Evolutionary conservation across 768 basidiomycete species (phyloP).

Genomic region (Hygrophoropsis aurantiaca): DNA sequence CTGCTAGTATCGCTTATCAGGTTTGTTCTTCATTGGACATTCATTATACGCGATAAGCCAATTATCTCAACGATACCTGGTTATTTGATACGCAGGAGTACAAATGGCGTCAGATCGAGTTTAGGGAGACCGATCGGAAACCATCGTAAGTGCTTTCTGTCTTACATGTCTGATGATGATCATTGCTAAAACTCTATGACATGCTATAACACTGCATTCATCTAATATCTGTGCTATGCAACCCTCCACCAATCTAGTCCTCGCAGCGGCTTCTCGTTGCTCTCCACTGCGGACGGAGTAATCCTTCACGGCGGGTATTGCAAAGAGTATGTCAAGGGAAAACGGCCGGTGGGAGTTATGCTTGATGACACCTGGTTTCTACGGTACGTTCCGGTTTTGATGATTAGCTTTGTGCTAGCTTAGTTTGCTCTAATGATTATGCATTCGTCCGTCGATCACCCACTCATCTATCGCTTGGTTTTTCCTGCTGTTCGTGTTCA

Average conservation of each 20-base stretch:
- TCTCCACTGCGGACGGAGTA: constrained; percentile 76
- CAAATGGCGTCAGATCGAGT: constrained; percentile 78
- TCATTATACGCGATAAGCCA: constrained; percentile 48
- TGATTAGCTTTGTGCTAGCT: no score
- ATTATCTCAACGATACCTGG: constrained; percentile 85
- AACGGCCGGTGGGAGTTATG: constrained; percentile 82
- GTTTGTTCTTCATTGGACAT: neutral
- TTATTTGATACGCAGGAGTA: constrained; percentile 84
- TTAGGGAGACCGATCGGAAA: constrained; percentile 64
- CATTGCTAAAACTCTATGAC: no score
- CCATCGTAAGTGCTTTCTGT: constrained; percentile 58
- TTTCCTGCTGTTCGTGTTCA: neutral
- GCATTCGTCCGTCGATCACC: neutral
- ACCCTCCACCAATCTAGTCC: constrained; percentile 41
- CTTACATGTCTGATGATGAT: neutral
- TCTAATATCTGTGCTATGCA: neutral
- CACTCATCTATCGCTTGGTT: no score
- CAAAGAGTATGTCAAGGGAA: constrained; percentile 86
- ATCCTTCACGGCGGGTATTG: constrained; percentile 87
- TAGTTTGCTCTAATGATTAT: no score
- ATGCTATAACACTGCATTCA: no score
- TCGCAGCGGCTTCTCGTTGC: constrained; percentile 82
- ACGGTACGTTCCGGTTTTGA: constrained; percentile 41
- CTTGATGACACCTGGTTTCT: constrained; percentile 91
- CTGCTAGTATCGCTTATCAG: neutral